Conservation (phyloP, 1,284 basidiomycete species). For the Coriolopsis trogii region DNA sequence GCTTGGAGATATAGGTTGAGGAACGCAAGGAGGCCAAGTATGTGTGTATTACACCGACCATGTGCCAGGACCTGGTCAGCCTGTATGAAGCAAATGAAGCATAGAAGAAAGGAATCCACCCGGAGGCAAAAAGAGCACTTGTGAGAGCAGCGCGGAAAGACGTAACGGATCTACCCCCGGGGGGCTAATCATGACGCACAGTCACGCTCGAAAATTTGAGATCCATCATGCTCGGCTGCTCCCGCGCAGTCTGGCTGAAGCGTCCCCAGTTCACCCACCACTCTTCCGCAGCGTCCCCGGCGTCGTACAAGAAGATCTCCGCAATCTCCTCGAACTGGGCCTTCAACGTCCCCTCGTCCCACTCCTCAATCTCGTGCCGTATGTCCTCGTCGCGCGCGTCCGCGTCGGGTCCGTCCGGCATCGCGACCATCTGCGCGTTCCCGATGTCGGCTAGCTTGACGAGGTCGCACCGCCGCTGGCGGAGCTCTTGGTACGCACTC, state of each 20-base stretch:
- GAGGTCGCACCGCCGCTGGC: conserved; percentile 40
- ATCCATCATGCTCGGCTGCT: conserved; percentile 16
- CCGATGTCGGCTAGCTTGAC: conserved; percentile 41
- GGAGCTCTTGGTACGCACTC: conserved; percentile 48
- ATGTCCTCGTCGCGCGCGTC: conserved; percentile 43
- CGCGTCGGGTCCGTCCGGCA: conserved; percentile 44
- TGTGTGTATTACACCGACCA: too few relatives aligned
- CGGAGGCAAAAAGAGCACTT: too few relatives aligned
- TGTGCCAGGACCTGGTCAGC: too few relatives aligned
- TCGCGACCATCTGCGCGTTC: conserved; percentile 38
- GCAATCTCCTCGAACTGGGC: conserved; percentile 32
- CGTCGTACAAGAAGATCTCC: conserved; percentile 36
- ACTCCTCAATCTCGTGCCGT: conserved; percentile 24
- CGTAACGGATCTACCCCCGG: too few relatives aligned
- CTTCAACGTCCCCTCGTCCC: conserved; percentile 31
- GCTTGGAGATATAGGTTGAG: too few relatives aligned
- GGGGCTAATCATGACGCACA: conserved; percentile 1
- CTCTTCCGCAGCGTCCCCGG: conserved; percentile 38
- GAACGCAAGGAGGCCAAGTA: too few relatives aligned
- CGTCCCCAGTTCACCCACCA: conserved; percentile 42
- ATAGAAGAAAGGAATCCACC: too few relatives aligned
- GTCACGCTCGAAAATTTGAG: conserved; percentile 12
- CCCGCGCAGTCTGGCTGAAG: conserved; percentile 21
- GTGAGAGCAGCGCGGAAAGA: too few relatives aligned
- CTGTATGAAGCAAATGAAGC: too few relatives aligned